Base-by-base conservation (phyloP, 805 yeast species). In the Suhomyces kilbournensis region DNA sequence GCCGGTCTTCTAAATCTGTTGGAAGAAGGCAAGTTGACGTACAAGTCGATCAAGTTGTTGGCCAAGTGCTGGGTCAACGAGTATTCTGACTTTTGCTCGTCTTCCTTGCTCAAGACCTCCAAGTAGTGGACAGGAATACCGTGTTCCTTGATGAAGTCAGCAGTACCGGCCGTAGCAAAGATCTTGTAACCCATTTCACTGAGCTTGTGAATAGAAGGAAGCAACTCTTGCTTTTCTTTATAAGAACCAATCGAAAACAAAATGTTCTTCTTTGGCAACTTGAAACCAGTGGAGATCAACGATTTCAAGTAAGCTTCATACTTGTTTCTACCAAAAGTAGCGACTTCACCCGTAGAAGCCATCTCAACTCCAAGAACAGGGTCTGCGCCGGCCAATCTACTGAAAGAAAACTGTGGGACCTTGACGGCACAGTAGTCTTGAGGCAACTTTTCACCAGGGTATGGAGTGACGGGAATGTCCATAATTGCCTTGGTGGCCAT, bases 321-420 rank as follows among this genome's bases (percentile, higher is more conserved):
- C 74, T 93, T 93, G 79, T 92, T 86, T 66, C 81, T 90, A 65
- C 99, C 99, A 68, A 94, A 93, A 57, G 96, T 83, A 47, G 99
- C 99, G 66, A 92, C 97, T 73, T 91, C 98, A 80, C 98, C 98
- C 56, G 98, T 93, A 28, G 97, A 93, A 17, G 98, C 97, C 98
- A 93, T 93, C 76, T 93, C 98, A 59, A 93, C 98, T 76, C 98
- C 98, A 60, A 93, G 79, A 56, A 93, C 91, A 50, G 98, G 98
- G 70, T 93, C 98, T 51, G 98, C 98, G 62, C 98, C 98, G 46
- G 97, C 89, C 60, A 93, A 81, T 72, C 98, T 85, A 28, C 97
- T 88, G 85, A 94, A 93, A 6, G 97, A 92, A 75, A 93, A 93
- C 74, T 93, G 98, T 10, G 98, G 98, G 53, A 92, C 97, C 78